Base-by-base conservation (phyloP, 202 grass and related monocot species). In the Bolboschoenoplectus hybrid region DNA sequence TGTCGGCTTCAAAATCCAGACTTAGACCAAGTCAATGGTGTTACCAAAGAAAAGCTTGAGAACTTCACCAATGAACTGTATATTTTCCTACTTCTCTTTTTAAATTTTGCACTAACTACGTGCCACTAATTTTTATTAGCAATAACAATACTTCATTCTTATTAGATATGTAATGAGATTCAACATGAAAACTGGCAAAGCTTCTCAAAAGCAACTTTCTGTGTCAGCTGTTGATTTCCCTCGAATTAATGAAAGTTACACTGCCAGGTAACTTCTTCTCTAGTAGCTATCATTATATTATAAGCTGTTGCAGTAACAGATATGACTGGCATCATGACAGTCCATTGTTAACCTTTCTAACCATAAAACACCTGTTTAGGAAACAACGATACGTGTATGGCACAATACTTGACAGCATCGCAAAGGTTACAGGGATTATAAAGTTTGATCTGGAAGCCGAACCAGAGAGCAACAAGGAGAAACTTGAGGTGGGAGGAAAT, bases 121-220 rank as follows among this genome's bases (percentile, higher is more conserved):
- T 72, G 35, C 4, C 6, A 46, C 52, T 62, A 38, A 53, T 51
- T 76, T 19, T 71, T 3, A 20, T 58, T 16, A 89, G 75, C 83
- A 65, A n/a, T 56, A 80, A 79, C 12, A 55, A 50, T 84, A 56
- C 19, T 81, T 88, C 36, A 56, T 56, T 82, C 5, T 49, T 82
- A 47, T 70, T 81, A 98, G 93, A 81, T 98, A 95, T 34, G 95
- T 93, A 88, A 93, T 97, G 95, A 95, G 91, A 81, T 97, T 97
- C 85, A 92, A 97, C 82, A 93, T 93, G 91, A 97, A 91, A 88
- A 87, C 82, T 1, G 93, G 95, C 19, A 84, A 87, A 65, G 91
- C 95, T 91, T 91, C 89, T 46, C 95, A 97, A 70, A 97, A 93
- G 81, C 85, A 95, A 89, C 67, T 93, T 7, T 95, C 91, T 6